Conservation (phyloP, 2,329 filamentous ascomycete genomes). For the Cladosporium sphaerospermum region DNA sequence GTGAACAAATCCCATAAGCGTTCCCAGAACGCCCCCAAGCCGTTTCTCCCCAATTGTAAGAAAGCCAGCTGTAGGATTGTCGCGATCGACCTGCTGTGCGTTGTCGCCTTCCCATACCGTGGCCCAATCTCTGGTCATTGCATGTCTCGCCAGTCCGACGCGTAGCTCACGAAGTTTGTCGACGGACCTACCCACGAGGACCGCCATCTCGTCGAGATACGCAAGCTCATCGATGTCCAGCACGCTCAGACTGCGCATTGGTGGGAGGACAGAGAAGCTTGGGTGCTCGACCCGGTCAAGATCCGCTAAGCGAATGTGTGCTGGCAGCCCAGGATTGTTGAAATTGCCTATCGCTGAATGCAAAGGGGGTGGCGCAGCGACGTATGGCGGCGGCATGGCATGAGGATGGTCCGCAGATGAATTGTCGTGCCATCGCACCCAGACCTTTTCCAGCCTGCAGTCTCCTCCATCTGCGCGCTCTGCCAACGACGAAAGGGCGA, state of each 20-base stretch:
- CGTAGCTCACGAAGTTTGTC: conserved; percentile 62
- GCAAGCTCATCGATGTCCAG: conserved; percentile 77
- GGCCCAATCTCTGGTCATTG: conserved; percentile 49
- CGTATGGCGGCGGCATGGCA: conserved; percentile 15
- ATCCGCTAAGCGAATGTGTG: conserved; percentile 26
- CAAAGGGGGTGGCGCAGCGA: conserved; percentile 15
- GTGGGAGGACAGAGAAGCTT: conserved; percentile 70
- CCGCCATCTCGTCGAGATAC: conserved; percentile 76
- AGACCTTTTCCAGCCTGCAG: conserved; percentile 66
- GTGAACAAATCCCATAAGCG: conserved; percentile 61
- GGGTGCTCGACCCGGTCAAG: conserved; percentile 64
- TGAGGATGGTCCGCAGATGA: conserved; percentile 38
- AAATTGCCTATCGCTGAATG: conserved; percentile 10
- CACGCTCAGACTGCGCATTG: conserved; percentile 67
- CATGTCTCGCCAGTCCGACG: conserved; percentile 61
- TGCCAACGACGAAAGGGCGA: conserved; percentile 66
- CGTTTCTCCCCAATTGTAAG: conserved; percentile 54
- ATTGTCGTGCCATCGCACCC: conserved; percentile 81
- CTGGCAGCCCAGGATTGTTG: conserved; percentile 12
- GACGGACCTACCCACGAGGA: conserved; percentile 66
- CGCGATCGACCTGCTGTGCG: conserved; percentile 59
- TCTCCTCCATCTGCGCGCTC: conserved; percentile 54
- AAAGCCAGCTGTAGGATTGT: conserved; percentile 45
- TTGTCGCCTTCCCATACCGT: conserved; percentile 57
- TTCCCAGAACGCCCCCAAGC: conserved; percentile 62